These are phyloP conservation scores for Fusarium scirpi DNA, from an alignment of 2,329 filamentous ascomycete genomes.

Conservation along the genomic window DNA sequence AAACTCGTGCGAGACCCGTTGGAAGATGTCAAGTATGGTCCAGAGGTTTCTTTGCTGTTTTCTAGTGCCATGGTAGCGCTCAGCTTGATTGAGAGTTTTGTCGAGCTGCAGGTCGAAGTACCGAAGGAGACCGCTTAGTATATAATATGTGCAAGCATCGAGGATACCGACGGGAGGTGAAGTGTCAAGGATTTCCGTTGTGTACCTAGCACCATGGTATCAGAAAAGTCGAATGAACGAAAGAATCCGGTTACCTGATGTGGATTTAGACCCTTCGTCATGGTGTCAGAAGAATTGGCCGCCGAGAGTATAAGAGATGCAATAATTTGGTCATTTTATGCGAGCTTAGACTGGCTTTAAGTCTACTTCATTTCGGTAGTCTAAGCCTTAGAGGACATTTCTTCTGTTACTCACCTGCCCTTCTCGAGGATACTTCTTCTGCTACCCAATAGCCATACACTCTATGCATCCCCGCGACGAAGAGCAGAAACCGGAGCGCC, in stretches of 20 bases:
- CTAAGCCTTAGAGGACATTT: too few relatives aligned
- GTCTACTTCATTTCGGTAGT: too few relatives aligned
- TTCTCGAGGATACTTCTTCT: too few relatives aligned
- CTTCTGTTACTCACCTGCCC: too few relatives aligned
- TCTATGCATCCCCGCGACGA: not conserved
- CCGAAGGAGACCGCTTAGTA: not conserved
- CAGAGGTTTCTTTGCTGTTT: not conserved
- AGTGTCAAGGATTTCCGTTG: not conserved
- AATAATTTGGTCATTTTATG: too few relatives aligned
- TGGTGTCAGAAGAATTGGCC: too few relatives aligned
- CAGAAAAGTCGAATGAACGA: too few relatives aligned
- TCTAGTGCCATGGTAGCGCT: conserved; percentile 11
- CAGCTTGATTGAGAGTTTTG: conserved; percentile 19
- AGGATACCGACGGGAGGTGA: not conserved
- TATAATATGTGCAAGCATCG: too few relatives aligned
- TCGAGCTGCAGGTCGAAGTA: not conserved
- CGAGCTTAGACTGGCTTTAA: too few relatives aligned
- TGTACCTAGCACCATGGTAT: not conserved
- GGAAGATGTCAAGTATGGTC: not conserved
- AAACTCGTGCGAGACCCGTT: conserved; percentile 1
- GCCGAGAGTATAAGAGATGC: too few relatives aligned
- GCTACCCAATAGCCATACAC: not conserved
- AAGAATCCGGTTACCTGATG: too few relatives aligned
- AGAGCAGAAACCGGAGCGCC: not conserved
- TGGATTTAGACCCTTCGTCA: too few relatives aligned